Evolutionary conservation across 306 rosid genomes (phyloP), one percentile per base, ranked within the genome.

Genomic region (Malus orientalis): DNA sequence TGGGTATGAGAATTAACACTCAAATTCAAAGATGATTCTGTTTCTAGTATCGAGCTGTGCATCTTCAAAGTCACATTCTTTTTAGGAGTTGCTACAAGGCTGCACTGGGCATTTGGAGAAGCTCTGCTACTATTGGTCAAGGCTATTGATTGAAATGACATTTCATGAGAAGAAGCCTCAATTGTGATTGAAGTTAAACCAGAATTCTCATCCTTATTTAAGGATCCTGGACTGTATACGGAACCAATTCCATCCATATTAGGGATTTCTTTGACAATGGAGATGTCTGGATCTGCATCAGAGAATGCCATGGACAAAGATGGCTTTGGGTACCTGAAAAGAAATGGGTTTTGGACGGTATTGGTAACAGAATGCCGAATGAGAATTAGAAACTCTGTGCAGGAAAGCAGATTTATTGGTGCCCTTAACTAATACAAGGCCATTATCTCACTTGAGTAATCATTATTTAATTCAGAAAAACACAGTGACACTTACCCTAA

Each of bases 1-100:
- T 80, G 93, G 69, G 80, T 71, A 79, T 88, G 89, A 80, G 98
- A 94, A 85, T 92, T 91, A 66, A 91, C 97, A 85, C 98, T 93
- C 84, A 73, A 70, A 89, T 82, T 83, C 82, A 85, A 69, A 78
- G 82, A 80, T 11, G 90, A 89, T 38, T 91, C 98, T 73, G 60
- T 82, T 84, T 93, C 91, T 25, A 71, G 74, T 77, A 75, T 79
- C 69, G 80, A 64, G 74, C 79, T 78, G 80, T 66, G 69, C 70
- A 74, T 74, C 76, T 69, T 83, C 77, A 80, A 47, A 74, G 78
- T 57, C 30, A 75, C 78, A 76, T 65, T 81, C 85, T 78, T 93
- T 76, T 83, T 87, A 59, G 97, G 95, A 64, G 95, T 92, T 70
- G 79, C 69, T 66, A 80, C 78, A 23, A 79, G 76, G 67, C 86